Evolutionary conservation across 805 yeast genomes (phyloP), one percentile per base, ranked within the genome.

Genomic region (Candida silvicultrix): DNA sequence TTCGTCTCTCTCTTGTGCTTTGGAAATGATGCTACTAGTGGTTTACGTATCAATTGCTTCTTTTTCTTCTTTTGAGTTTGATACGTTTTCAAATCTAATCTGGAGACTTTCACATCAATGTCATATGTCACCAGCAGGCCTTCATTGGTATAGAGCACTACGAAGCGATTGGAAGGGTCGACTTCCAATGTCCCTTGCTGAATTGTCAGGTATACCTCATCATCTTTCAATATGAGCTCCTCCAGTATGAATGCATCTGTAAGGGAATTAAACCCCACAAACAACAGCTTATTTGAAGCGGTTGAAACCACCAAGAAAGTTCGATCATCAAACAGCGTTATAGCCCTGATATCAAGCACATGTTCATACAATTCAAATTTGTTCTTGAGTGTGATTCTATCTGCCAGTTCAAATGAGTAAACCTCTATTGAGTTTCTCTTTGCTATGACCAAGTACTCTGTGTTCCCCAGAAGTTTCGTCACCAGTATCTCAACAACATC

Each of bases 261-360:
- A 9, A 49, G 12, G 11, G 43, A 46, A 15, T 43, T 40, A 41
- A 58, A 56, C 2, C 53, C 57, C 0, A 55, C 38, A 2, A 58
- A 16, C 5, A 52, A 36, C 6, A 55, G 4, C 22, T 47, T 48
- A 19, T 53, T 47, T 2, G 53, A 41, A 14, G 52, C 54, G 0
- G 54, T 51, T 2, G 50, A 36, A 1, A 56, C 16, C 2, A 51
- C 44, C 1, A 58, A 29, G 57, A 57, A 54, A 0, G 35, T 38
- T 11, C 52, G 48, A 2, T 40, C 25, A 8, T 39, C 52, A 7
- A 42, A 29, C 1, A 56, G 55, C 1, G 35, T 19, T 9, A 55
- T 41, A 0, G 48, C 44, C 12, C 34, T 40, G 5, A 50, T 40
- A 38, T 52, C 62, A 0, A 55, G 28, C 5, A 58, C 43, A 14